Evolutionary conservation across 768 basidiomycete species (phyloP).

Genomic region (Candolleomyces aberdarensis): DNA sequence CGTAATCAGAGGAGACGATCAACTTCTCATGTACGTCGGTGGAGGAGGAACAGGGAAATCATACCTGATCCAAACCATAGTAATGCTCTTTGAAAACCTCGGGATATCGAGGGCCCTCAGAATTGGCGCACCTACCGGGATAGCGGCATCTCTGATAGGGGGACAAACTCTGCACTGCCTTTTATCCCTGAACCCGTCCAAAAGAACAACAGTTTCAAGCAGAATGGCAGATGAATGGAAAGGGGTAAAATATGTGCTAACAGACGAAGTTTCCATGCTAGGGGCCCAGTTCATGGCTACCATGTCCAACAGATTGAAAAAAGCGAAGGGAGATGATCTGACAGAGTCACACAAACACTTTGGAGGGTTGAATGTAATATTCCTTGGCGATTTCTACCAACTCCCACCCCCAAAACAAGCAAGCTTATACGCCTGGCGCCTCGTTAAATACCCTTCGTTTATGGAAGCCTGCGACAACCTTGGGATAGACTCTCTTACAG

Average conservation of each 20-base stretch:
- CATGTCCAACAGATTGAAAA: slow-evolving; percentile 16
- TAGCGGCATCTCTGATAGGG: slow-evolving; percentile 22
- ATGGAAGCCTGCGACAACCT: not conserved
- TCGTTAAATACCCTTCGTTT: slow-evolving; percentile 3
- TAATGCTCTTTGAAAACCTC: slow-evolving; percentile 11
- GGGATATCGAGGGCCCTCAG: slow-evolving; percentile 8
- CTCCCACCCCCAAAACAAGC: slow-evolving; percentile 12
- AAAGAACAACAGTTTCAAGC: not conserved
- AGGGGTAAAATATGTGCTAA: slow-evolving; percentile 17
- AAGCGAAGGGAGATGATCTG: slow-evolving; percentile 13
- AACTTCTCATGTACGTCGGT: slow-evolving; percentile 24
- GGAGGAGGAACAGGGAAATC: slow-evolving; percentile 29
- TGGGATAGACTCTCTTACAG: slow-evolving; percentile 6
- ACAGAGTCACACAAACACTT: too few relatives aligned
- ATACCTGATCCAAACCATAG: slow-evolving; percentile 21
- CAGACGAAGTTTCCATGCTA: slow-evolving; percentile 17
- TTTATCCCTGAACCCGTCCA: slow-evolving; percentile 10
- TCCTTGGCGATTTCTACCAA: slow-evolving; percentile 17
- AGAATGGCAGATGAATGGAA: slow-evolving; percentile 11
- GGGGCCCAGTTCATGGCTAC: slow-evolving; percentile 16
- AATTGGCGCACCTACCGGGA: slow-evolving; percentile 25
- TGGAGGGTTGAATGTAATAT: slow-evolving; percentile 29
- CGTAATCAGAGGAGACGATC: slow-evolving; percentile 3
- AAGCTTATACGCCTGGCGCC: slow-evolving; percentile 13
- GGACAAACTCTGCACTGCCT: slow-evolving; percentile 28